Percentiles rank a stretch among this genome's conserved stretches.
These are phyloP conservation scores for Diplodia scrobiculata DNA, from an alignment of 2,329 filamentous ascomycete genomes.

Conservation along the genomic window DNA sequence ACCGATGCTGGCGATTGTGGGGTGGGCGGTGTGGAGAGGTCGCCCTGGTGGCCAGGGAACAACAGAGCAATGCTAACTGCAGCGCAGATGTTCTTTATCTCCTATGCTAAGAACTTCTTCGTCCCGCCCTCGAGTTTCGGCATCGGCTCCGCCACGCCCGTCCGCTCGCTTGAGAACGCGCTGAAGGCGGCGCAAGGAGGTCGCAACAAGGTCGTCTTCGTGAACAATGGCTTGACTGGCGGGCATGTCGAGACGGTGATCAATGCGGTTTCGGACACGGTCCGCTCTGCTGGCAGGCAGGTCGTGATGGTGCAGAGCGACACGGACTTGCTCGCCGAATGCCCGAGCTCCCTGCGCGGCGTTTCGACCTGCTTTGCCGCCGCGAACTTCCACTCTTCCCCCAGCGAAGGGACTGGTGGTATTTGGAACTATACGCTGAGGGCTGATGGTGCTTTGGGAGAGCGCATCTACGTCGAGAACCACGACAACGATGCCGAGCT, in stretches of 20 bases:
- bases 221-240: constrained; percentile 69
- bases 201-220: constrained; percentile 72
- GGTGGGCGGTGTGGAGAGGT: no score
- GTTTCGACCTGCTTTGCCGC: constrained; percentile 73
- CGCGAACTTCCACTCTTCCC: constrained; percentile 74
- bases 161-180: constrained; percentile 67
- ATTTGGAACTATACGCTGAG: constrained; percentile 86
- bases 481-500: constrained; percentile 73
- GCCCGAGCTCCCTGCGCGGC: constrained; percentile 60
- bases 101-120: constrained; percentile 79
- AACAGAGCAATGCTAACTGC: neutral
- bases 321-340: constrained; percentile 62
- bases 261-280: constrained; percentile 60
- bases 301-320: constrained; percentile 59
- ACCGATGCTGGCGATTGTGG: neutral
- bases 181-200: constrained; percentile 60
- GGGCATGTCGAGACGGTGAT: constrained; percentile 75
- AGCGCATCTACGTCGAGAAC: constrained; percentile 64
- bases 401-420: constrained; percentile 65
- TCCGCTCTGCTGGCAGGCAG: constrained; percentile 58
- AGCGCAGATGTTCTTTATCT: constrained; percentile 52
- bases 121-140: constrained; percentile 75
- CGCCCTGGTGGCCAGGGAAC: neutral
- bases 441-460: constrained; percentile 70
- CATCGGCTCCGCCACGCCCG: constrained; percentile 62